phyloP scores from a whole-genome alignment of 768 basidiomycete genomes.

The Paxillus rubicundulus region DNA sequence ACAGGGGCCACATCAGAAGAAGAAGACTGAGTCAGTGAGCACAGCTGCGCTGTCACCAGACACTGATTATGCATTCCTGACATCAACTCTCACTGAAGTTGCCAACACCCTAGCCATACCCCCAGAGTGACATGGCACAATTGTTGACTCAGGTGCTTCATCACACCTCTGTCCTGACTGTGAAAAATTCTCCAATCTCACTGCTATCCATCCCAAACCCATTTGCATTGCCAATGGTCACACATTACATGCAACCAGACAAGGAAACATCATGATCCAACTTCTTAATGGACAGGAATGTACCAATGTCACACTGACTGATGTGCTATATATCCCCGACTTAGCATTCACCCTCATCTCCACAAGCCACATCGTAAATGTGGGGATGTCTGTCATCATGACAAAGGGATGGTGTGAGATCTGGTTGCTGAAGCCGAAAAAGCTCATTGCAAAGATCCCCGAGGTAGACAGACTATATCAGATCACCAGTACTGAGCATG shows the following conservation, averaged over 20 bases:
- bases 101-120: neutral
- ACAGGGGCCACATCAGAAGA: conserved; percentile 31
- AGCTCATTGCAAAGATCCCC: neutral
- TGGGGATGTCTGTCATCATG: neutral
- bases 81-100: neutral
- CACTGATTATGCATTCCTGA: neutral
- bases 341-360: conserved; percentile 5
- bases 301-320: neutral
- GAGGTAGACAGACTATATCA: neutral
- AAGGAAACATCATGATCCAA: conserved; percentile 29
- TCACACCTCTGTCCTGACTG: conserved; percentile 3
- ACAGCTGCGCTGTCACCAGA: neutral
- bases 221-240: conserved; percentile 24
- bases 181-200: neutral
- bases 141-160: neutral
- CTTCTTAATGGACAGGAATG: conserved; percentile 23
- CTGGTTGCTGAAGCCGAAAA: neutral
- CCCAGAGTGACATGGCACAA: neutral
- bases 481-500: neutral
- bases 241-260: conserved; percentile 29
- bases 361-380: neutral
- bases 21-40: neutral
- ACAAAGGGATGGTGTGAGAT: conserved; percentile 1
- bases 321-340: neutral
- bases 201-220: neutral